phyloP scores from a whole-genome alignment of 306 rosid genomes.

The Dalbergia cochinchinensis region DNA sequence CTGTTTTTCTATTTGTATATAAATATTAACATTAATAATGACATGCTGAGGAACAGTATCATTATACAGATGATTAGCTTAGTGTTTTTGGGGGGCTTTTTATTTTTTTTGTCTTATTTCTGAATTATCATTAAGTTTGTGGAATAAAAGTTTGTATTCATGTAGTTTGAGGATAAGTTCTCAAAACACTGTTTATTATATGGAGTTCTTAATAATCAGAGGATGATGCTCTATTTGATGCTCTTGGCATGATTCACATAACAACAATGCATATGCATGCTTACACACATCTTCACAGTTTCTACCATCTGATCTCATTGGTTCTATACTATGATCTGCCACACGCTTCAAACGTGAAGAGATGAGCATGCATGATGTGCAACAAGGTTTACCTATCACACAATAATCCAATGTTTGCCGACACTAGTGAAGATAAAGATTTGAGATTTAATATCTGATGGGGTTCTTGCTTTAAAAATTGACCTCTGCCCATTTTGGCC shows the following conservation, averaged over 20 bases:
- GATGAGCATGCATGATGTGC: background rate
- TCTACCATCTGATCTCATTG: no score
- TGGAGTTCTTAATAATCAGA: conserved; percentile 21
- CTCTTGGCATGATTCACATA: conserved; percentile 15
- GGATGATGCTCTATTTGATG: conserved; percentile 8
- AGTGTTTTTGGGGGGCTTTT: background rate
- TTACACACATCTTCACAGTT: no score
- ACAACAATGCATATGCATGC: background rate
- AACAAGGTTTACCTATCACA: no score
- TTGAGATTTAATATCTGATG: conserved; percentile 1
- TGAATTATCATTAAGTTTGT: conserved; percentile 31
- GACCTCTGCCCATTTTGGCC: background rate
- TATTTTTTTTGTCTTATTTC: background rate
- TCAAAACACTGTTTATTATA: conserved; percentile 34
- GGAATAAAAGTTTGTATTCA: conserved; percentile 21
- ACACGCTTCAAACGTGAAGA: no score
- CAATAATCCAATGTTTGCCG: no score
- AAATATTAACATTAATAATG: conserved; percentile 30
- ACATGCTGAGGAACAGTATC: conserved; percentile 30
- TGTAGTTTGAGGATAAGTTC: conserved; percentile 41
- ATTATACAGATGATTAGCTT: conserved; percentile 18
- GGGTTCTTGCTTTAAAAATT: background rate
- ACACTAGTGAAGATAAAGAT: background rate
- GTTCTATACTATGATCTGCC: no score
- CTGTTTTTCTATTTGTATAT: conserved; percentile 52